Evolutionary conservation across 2,329 filamentous ascomycete genomes (phyloP), one percentile per base, ranked within the genome.

Genomic region (Aspergillus sergii): DNA sequence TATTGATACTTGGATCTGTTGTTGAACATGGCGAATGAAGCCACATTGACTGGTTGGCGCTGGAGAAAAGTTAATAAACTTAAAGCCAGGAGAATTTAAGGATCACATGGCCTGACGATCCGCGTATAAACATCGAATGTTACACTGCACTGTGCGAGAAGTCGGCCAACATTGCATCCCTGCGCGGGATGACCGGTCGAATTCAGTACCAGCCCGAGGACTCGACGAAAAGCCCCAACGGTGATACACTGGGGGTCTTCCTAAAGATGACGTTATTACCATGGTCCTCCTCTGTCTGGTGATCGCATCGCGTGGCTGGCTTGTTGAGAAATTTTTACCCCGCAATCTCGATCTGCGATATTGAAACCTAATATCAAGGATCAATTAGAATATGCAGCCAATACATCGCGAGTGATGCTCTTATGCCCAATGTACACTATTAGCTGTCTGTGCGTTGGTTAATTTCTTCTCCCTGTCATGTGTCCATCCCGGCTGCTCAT

Each of bases 231-330:
- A 58, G 58, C 57, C 54, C 57, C 48, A 51, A 12, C 16, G 57
- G 46, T 34, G 30, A 50, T 32, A 26, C n/a, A 26, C 60, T 23
- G 50, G 43, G 32, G 21, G 28, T 6, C 21, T 19, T 21, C 30
- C 39, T 43, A 46, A 45, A 19, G 32, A 41, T 59, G 41, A 43
- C 21, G 19, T 3, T 34, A 28, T n/a, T n/a, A 32, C 41, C 39
- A 65, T 62, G 46, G 50, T 46, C 48, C 43, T 61, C 57, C 54
- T 36, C 46, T 61, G 65, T 67, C 65, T 61, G 65, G 63, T 67
- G 66, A 68, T 63, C 23, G 46, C 21, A 65, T 65, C 65, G 57
- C 65, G 66, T 67, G 65, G 66, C 57, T 66, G 14, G 57, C n/a
- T 45, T 45, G 55, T n/a, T 54, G 50, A 48, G 28, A 58, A 50